Evolutionary conservation across 108 stramenopile species (phyloP), one percentile per base, ranked within the genome.

Genomic region (Cylindrotheca closterium): DNA sequence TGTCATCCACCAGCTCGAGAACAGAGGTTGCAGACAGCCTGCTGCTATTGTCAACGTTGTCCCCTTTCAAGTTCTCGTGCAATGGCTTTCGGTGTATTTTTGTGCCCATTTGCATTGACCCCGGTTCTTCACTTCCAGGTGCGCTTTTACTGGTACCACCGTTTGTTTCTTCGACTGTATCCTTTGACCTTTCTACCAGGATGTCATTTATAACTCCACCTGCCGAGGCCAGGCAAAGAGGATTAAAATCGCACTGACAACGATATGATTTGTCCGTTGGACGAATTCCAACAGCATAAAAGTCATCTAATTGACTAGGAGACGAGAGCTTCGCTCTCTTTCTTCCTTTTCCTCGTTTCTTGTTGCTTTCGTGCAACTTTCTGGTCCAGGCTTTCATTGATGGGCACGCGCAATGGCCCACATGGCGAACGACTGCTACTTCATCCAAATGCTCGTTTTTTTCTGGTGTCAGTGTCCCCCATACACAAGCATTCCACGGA

Each of bases 191-290:
- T 31, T 76, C 74, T 61, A 55, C 42, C 55, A 73, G 25, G 48
- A 87, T 47, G 19, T 84, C 75, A 68, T 92, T 83, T 30, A 92
- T 56, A 26, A 82, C 71, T 21, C 91, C 91, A 23, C 91, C 91
- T 37, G 87, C 32, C 10, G 86, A 74, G 2, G 71, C 80, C 18
- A 89, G 56, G 60, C 91, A 92, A 58, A 83, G 83, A 55, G 84
- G 88, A 68, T 89, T 85, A 59, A 27, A 79, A 53, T 88, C 84
- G 57, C 84, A 83, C 3, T 63, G 55, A 52, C 73, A 81, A 2
- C 31, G 22, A 55, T 58, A 63, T 45, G 26, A 8, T 22, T 21
- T 24, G n/a, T 59, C 55, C 21, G 58, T 52, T 58, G 70, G 77
- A 58, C 77, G 64, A 21, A 55, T 51, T 65, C 60, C 63, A 18